Conservation (phyloP, 345 rosid genomes). For the Syzygium oleosum region DNA sequence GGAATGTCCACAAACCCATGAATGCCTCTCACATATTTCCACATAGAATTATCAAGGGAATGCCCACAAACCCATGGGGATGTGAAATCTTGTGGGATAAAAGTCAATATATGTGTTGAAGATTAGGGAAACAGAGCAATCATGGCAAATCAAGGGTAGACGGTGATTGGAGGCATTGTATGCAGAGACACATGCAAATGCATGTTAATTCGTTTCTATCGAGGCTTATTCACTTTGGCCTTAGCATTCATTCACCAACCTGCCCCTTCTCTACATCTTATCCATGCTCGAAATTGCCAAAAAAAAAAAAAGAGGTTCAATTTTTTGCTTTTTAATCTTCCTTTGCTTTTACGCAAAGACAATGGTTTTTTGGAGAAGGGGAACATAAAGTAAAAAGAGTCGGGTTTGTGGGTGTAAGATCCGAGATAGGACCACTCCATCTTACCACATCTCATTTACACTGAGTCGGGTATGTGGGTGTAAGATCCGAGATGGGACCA, state of each 20-base stretch:
- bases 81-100: conserved; percentile 11
- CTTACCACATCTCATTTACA: not conserved
- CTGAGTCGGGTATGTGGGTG: conserved; percentile 17
- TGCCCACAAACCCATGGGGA: not conserved
- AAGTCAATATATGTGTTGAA: not conserved
- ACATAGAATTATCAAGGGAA: not conserved
- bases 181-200: not conserved
- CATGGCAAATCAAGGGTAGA: not conserved
- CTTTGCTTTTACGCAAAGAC: conserved; percentile 65
- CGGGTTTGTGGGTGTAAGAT: conserved; percentile 25
- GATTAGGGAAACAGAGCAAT: not conserved
- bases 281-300: not conserved
- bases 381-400: conserved; percentile 12
- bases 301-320: not conserved
- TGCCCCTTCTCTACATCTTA: not conserved
- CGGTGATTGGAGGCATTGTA: not conserved
- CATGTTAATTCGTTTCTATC: not conserved
- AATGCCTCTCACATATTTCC: not conserved
- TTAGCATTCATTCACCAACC: not conserved
- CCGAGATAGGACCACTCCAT: conserved; percentile 44
- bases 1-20: not conserved
- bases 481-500: conserved; percentile 50
- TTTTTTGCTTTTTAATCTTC: not conserved
- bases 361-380: conserved; percentile 14
- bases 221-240: not conserved